Evolutionary conservation across 2,329 filamentous ascomycete species (phyloP).

Genomic region (Leptodontidium sp.): DNA sequence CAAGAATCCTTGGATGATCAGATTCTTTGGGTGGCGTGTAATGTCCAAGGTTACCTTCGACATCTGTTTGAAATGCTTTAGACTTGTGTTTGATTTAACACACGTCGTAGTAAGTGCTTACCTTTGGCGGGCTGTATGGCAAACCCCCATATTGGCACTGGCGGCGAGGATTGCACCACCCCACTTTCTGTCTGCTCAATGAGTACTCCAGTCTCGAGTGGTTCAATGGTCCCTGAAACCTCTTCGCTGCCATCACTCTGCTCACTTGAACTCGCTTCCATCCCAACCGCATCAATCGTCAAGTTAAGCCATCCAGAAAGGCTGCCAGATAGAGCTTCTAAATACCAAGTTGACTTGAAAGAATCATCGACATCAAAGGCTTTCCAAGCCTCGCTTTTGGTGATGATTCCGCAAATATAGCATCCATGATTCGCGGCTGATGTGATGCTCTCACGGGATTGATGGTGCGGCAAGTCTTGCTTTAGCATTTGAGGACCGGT

Average conservation of each 20-base stretch:
- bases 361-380: neutral
- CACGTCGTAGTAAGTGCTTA: too few species aligned
- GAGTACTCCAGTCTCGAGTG: neutral
- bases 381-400: neutral
- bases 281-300: neutral
- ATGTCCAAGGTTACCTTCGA: neutral
- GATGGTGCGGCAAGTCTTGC: neutral
- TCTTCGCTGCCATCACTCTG: neutral
- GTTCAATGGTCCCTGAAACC: neutral
- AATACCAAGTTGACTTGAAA: neutral
- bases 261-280: neutral
- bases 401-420: neutral
- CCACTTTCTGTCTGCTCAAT: neutral
- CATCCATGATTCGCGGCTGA: neutral
- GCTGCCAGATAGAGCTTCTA: neutral
- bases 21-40: neutral
- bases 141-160: conserved; percentile 1
- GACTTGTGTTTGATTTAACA: neutral
- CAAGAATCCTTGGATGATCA: neutral
- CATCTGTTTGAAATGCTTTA: neutral
- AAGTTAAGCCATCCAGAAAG: neutral
- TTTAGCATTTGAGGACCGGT: neutral
- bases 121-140: neutral
- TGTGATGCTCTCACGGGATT: neutral
- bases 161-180: neutral